Base-by-base conservation (phyloP, 1,284 basidiomycete species). In the Rhodotorula mucilaginosa region DNA sequence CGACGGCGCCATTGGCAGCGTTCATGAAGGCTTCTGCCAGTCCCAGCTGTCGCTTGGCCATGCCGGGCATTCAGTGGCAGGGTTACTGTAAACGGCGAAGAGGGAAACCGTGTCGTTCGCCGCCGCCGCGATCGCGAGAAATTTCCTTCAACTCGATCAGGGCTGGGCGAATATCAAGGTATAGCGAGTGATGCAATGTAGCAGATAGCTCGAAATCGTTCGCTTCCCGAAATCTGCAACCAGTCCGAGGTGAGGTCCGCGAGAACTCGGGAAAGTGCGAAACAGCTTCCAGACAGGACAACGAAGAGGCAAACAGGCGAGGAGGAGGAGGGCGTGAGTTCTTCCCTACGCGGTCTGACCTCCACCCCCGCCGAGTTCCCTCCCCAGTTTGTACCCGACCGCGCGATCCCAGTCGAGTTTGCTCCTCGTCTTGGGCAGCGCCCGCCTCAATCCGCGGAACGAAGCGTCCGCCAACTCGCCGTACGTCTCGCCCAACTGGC, bases 391-490 rank as follows among this genome's bases (percentile, higher is more conserved):
- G 81, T 95, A 95, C 26, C 91, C 91, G 34, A 60, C 56, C 21
- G 92, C 92, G 85, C 90, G 93, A 74, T 94, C 93, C 94, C 74
- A 73, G 39, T 69, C 56, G 8, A 73, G 10, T 44, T 73, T 74
- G 26, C 62, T 67, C 66, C 62, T 58, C n/a, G 92, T 96, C 79
- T 97, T 84, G 0, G 94, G 94, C 70, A 97, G 82, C 2, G 93
- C 92, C 61, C 94, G 86, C 76, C 94, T 85, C 66, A 97, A 84
- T 15, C 90, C 88, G 81, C 92, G 91, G 86, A 97, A 97, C 0
- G 90, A 90, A 82, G 92, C 93, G 79, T 96, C 93, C 60, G 90
- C 87, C 87, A 97, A 89, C 75, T 90, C 88, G 48, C 87, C 87
- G 79, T 96, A 96, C 26, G 89, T 86, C 61, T 90, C 89, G 76